Evolutionary conservation across 768 basidiomycete genomes (phyloP).

Genomic region (Dictyophora rubrovolvata): DNA sequence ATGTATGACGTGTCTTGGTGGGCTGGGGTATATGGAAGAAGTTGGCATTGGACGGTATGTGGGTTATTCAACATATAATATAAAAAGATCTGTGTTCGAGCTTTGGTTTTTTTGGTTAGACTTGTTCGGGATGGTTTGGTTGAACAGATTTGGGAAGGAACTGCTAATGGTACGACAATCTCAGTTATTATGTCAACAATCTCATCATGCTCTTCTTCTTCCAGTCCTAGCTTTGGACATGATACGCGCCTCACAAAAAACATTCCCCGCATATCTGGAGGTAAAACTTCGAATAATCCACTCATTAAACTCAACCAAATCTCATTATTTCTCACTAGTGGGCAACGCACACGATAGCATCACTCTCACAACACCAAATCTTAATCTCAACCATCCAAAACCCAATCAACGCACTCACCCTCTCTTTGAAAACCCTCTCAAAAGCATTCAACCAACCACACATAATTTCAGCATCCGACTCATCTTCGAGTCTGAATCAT

Average conservation of each 20-base stretch:
- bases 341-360: constrained; percentile 34
- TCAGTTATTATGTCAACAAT: too few species aligned
- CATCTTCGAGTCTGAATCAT: too few species aligned
- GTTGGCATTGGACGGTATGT: constrained; percentile 51
- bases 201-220: background rate
- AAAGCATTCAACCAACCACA: constrained; percentile 29
- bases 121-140: constrained; percentile 60
- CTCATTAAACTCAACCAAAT: too few species aligned
- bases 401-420: constrained; percentile 22
- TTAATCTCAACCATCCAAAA: too few species aligned
- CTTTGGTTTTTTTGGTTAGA: constrained; percentile 17
- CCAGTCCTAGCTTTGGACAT: constrained; percentile 60
- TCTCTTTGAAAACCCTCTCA: constrained; percentile 30
- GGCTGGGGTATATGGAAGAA: constrained; percentile 80
- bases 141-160: constrained; percentile 81
- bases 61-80: too few species aligned
- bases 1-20: constrained; percentile 64
- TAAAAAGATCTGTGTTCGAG: background rate
- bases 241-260: constrained; percentile 36
- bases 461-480: constrained; percentile 27
- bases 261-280: constrained; percentile 36
- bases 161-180: constrained; percentile 15
- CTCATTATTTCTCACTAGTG: constrained; percentile 30
- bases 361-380: constrained; percentile 25
- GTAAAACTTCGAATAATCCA: constrained; percentile 23